Conservation (phyloP, 2,329 filamentous ascomycete genomes). For the Myriosclerotinia scirpicola region DNA sequence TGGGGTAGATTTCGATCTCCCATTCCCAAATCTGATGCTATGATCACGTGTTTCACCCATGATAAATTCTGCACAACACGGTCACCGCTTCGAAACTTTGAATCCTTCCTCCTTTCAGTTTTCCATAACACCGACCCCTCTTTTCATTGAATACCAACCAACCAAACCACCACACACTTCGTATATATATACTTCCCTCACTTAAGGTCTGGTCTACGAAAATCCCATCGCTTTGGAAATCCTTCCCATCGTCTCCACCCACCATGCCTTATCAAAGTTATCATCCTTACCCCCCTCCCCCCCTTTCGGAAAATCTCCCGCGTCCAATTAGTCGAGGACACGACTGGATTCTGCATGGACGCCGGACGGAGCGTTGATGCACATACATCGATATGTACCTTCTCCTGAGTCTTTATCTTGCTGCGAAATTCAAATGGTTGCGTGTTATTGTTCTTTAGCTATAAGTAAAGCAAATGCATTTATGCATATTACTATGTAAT, state of each 20-base stretch:
- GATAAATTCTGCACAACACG: not conserved
- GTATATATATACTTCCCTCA: not conserved
- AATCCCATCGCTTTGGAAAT: not conserved
- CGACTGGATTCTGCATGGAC: not conserved
- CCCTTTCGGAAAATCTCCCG: not conserved
- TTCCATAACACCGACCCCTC: no score
- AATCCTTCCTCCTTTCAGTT: not conserved
- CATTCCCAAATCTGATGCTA: no score
- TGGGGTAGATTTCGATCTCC: not conserved
- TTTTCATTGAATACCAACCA: not conserved
- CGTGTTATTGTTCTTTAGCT: not conserved
- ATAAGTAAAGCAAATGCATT: not conserved
- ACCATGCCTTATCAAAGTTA: no score
- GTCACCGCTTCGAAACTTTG: not conserved
- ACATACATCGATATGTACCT: no score
- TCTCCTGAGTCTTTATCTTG: no score
- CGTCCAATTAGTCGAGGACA: not conserved
- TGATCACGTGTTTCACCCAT: no score
- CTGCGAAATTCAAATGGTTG: not conserved
- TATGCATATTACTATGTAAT: no score
- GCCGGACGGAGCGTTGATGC: no score
- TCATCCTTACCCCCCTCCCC: not conserved
- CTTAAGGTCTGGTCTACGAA: not conserved
- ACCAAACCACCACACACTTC: not conserved
- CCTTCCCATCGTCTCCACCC: not conserved